Evolutionary conservation across 2,329 filamentous ascomycete species (phyloP).

Genomic region (Stemphylium vesicarium): DNA sequence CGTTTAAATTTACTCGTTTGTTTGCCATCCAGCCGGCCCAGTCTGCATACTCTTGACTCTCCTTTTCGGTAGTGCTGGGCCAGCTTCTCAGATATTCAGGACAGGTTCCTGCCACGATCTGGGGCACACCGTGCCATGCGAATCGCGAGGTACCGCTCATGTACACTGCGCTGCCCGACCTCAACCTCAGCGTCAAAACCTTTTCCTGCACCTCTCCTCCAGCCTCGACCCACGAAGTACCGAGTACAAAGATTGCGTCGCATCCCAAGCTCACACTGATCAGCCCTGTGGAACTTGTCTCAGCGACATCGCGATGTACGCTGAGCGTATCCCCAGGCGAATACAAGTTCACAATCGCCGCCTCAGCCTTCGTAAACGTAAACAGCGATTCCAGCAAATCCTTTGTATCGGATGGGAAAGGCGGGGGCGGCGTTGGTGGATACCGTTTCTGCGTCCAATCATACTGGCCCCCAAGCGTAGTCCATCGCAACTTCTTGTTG

Average conservation of each 20-base stretch:
- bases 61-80: constrained; percentile 63
- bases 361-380: constrained; percentile 78
- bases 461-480: constrained; percentile 93
- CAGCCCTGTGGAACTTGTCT: constrained; percentile 77
- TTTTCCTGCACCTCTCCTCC: constrained; percentile 29
- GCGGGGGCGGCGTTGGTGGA: constrained; percentile 69
- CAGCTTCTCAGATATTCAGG: constrained; percentile 75
- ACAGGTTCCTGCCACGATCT: constrained; percentile 80
- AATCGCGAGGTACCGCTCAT: constrained; percentile 84
- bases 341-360: constrained; percentile 94
- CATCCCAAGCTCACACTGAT: constrained; percentile 90
- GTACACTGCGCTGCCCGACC: constrained; percentile 87
- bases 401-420: constrained; percentile 77
- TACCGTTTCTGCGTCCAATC: constrained; percentile 92
- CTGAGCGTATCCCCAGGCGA: constrained; percentile 88
- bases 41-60: constrained; percentile 57
- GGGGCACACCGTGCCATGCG: constrained; percentile 95
- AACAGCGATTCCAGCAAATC: constrained; percentile 73
- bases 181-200: constrained; percentile 53
- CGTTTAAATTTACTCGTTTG: constrained; percentile 91
- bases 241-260: constrained; percentile 86
- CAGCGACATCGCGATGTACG: constrained; percentile 92
- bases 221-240: constrained; percentile 37
- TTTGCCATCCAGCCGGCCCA: constrained; percentile 89
- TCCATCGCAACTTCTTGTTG: constrained; percentile 84